Base-by-base conservation (phyloP, 805 yeast species). In the Pichia paraexigua region DNA sequence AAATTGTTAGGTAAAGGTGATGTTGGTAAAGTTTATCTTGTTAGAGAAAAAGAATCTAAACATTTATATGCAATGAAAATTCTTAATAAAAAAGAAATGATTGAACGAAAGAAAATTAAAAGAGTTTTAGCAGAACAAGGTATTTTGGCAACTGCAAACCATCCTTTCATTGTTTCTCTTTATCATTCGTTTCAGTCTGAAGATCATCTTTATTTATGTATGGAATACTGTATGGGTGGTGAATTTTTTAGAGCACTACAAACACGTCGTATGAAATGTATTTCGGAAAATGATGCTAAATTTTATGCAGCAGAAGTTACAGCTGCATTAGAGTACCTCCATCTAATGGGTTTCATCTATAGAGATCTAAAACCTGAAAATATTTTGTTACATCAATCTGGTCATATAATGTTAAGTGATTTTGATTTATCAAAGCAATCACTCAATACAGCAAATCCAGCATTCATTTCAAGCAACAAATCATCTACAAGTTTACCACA, bases 211-310 rank as follows among this genome's bases (percentile, higher is more conserved):
- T 94, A 90, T 60, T 77, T 94, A 41, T 94, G 99, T 69, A 92
- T 95, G 96, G 99, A 94, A 66, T 94, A 92, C 63, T 94, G 99
- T 64, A 89, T 94, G 90, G 99, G 99, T 30, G 99, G 99, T 45
- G 99, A 95, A 69, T 94, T 94, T 62, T 94, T 94, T 73, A 74
- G 98, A 53, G 99, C 98, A 0, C 70, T 94, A 49, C 99, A 94
- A 68, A 90, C 97, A 0, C 76, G 97, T 54, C 84, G 82, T 55
- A 80, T 89, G 50, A 88, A 90, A 64, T 87, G 95, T 58, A 84
- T 94, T 15, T 72, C 80, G 21, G 99, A 94, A 66, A 78, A 73
- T 28, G 98, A 91, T 65, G 98, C 99, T 2, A 75, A 82, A 52
- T 94, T 94, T 65, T 94, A 94, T 65, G 96, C 97, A 0, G 87